Base-by-base conservation (phyloP, 768 basidiomycete species). In the Collybia sp. region DNA sequence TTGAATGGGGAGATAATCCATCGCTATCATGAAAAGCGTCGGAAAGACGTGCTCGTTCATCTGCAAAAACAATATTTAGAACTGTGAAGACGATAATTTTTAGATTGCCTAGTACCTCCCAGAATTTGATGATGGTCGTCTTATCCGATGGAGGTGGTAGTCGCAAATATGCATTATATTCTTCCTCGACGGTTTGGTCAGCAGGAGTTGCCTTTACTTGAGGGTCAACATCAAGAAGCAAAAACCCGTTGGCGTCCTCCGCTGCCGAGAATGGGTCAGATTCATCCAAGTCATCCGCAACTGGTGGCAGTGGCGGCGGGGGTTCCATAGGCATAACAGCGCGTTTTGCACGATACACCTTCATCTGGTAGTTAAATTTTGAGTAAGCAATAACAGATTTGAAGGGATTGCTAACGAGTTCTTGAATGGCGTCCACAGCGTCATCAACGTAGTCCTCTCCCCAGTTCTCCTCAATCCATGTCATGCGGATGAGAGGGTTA, bases 381-480 rank as follows among this genome's bases (percentile, higher is more conserved):
- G n/a, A 37, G 35, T 10, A n/a, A 37, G 10, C 17, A 18, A 6
- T 37, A 10, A n/a, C 35, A 37, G 4, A 37, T n/a, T 18, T 3
- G 6, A n/a, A 4, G 13, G 20, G 37, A 51, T 31, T 47, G 53
- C 54, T n/a, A 45, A n/a, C n/a, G 40, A 40, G 15, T 44, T 51
- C 44, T 25, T 25, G 3, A 8, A 58, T 50, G 6, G 40, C 40
- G n/a, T 30, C 36, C 30, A 47, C 46, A 17, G 54, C 49, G 2
- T 49, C 40, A 16, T 17, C 34, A 18, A 48, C 16, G 17, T 39
- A 53, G 12, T 45, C 31, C 12, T 42, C n/a, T 12, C 41, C 54
- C 56, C 56, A 58, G 34, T 55, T 44, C 16, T 48, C 40, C 17
- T 36, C 1, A 20, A 58, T 47, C 56, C 56, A 58, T 0, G 40